These are phyloP conservation scores for Saitozyma podzolica DNA, from an alignment of 768 basidiomycete genomes.

Conservation along the genomic window DNA sequence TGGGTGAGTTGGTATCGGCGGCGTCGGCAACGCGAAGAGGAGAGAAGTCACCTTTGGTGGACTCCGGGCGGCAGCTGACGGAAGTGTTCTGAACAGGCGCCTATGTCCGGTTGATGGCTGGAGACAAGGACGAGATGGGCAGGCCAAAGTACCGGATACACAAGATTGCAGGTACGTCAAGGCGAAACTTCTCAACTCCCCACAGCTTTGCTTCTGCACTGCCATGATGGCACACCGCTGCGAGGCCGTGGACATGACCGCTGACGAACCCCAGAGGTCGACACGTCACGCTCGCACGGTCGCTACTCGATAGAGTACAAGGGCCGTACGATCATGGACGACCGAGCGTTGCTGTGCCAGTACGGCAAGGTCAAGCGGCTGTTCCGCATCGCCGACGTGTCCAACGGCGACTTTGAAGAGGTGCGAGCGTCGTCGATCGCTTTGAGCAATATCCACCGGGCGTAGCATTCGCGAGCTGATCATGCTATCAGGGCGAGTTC, in stretches of 20 bases:
- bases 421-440: constrained; percentile 56
- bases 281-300: constrained; percentile 26
- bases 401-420: constrained; percentile 66
- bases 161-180: constrained; percentile 68
- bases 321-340: constrained; percentile 53
- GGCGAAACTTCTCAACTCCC: too few relatives aligned
- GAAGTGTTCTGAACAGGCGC: constrained; percentile 59
- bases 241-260: not conserved
- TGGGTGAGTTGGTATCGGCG: constrained; percentile 58
- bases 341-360: constrained; percentile 70
- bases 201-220: too few relatives aligned
- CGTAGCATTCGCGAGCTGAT: not conserved
- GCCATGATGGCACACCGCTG: too few relatives aligned
- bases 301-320: constrained; percentile 44
- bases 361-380: constrained; percentile 67
- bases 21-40: too few relatives aligned
- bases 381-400: constrained; percentile 82
- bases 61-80: not conserved
- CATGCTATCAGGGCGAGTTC: constrained; percentile 19
- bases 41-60: not conserved
- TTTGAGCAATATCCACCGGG: not conserved
- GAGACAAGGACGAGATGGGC: constrained; percentile 58
- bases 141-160: constrained; percentile 76
- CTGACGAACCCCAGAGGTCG: constrained; percentile 21
- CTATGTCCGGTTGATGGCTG: constrained; percentile 84